phyloP scores from a whole-genome alignment of 805 yeast species.

The Cyberlindnera galapagoensis region DNA sequence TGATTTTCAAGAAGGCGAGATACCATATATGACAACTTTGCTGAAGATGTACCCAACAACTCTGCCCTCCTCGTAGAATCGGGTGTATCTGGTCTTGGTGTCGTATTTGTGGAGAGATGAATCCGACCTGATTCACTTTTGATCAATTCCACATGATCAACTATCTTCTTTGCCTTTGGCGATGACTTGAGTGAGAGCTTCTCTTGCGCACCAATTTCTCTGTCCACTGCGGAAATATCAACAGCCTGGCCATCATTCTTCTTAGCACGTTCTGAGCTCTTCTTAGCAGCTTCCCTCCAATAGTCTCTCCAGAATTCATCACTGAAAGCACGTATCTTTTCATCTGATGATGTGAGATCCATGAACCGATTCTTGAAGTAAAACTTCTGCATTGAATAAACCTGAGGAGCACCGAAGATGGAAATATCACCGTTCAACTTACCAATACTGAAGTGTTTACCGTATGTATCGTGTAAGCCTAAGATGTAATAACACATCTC shows the following conservation, averaged over 20 bases:
- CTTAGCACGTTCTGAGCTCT: conserved; percentile 32
- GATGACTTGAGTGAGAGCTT: conserved; percentile 12
- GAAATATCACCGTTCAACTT: conserved; percentile 26
- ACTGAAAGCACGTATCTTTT: conserved; percentile 29
- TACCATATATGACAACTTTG: conserved; percentile 55
- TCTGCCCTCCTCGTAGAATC: conserved; percentile 17
- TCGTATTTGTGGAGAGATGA: conserved; percentile 1
- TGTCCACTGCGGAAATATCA: conserved; percentile 22
- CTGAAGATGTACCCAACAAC: conserved; percentile 56
- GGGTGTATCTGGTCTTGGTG: conserved; percentile 6
- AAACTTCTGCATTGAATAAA: conserved; percentile 43
- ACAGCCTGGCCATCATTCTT: conserved; percentile 30
- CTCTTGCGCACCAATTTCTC: conserved; percentile 20
- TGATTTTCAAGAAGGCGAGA: conserved; percentile 50
- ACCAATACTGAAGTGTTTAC: conserved; percentile 39
- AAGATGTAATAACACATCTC: conserved; percentile 56
- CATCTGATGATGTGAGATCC: conserved; percentile 25
- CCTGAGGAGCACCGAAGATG: conserved; percentile 56
- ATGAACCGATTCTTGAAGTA: conserved; percentile 47
- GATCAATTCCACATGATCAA: conserved; percentile 8
- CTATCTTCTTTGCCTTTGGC: conserved; percentile 7
- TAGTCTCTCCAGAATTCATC: conserved; percentile 46
- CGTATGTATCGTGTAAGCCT: conserved; percentile 37
- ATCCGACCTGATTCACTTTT: conserved; percentile 10
- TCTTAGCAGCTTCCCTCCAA: conserved; percentile 38